Evolutionary conservation across 1,284 basidiomycete species (phyloP), one percentile per base, ranked within the genome.

Genomic region (Bjerkandera adusta): DNA sequence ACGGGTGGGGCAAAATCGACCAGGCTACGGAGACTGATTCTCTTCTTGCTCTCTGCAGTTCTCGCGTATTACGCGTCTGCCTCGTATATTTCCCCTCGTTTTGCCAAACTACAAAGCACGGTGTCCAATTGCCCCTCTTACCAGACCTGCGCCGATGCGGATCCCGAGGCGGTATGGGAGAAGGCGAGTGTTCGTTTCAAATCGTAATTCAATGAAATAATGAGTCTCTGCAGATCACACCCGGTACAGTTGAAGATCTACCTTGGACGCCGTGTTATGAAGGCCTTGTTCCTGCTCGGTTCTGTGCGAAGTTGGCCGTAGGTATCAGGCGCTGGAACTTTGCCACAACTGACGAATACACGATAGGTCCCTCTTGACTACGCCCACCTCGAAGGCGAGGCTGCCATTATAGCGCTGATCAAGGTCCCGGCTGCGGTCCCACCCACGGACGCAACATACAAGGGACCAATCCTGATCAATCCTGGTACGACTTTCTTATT

Each of bases 291-390:
- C 12, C 8, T n/a, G 8, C 18, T 4, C 41, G 25, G 10, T n/a
- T n/a, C n/a, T 43, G 41, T 25, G 41, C 41, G 1, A 18, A 32
- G 5, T 20, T 43, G n/a, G n/a, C n/a, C n/a, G n/a, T n/a, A n/a
- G n/a, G n/a, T n/a, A n/a, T n/a, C n/a, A n/a, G n/a, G n/a, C n/a
- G n/a, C n/a, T n/a, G n/a, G n/a, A 18, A n/a, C n/a, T n/a, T n/a
- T n/a, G n/a, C n/a, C n/a, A n/a, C n/a, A n/a, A n/a, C n/a, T n/a
- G n/a, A n/a, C n/a, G n/a, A n/a, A n/a, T n/a, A n/a, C n/a, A n/a
- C n/a, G n/a, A n/a, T n/a, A 63, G 60, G 61, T 68, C 0, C 66
- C 66, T 7, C 47, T 68, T 13, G 58, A 68, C 41, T 66, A 68
- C 48, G 39, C 52, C 2, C 45, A 59, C n/a, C 59, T 61, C 3